Evolutionary conservation across 805 yeast genomes (phyloP), one percentile per base, ranked within the genome.

Genomic region (Myxozyma nipponensis): DNA sequence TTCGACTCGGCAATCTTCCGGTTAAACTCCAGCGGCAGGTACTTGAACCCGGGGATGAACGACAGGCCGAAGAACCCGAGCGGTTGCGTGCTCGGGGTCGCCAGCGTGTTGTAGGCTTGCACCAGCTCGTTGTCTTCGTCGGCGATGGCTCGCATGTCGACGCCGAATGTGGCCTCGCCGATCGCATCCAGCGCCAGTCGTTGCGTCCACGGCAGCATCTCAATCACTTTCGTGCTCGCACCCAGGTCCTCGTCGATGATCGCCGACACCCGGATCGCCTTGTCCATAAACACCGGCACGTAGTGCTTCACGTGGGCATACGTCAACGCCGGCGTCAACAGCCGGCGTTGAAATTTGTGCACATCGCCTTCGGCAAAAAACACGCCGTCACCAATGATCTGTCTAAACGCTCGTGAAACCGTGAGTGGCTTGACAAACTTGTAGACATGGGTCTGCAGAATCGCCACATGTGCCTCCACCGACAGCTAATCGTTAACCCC

Each of bases 331-430:
- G 55, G 55, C 3, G 44, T 45, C 4, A 54, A 24, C 4, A 54
- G 17, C 4, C 50, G 47, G 19, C 58, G 55, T 44, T 54, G 58
- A n/a, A 40, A n/a, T 34, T 45, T 47, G 42, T 54, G 58, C n/a
- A 35, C 50, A 15, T 54, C 50, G 18, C 55, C 55, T 39, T 54
- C 58, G 21, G 56, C 38, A 32, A 51, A 50, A 35, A 50, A 54
- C 2, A 54, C 23, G 9, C 58, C 58, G 28, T 50, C 35, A 13
- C 58, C 58, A n/a, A 54, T 43, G 25, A 54, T 35, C 2, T 36
- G 36, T 26, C 40, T 42, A 36, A 54, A 47, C 21, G 46, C 52
- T 3, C 58, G 49, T n/a, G 42, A 15, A 17, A 51, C 50, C 15
- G 44, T 18, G 7, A 26, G 24, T n/a, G 58, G 58, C 38, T 54